Evolutionary conservation across 1,284 basidiomycete genomes (phyloP).

Genomic region (Melampsora americana): DNA sequence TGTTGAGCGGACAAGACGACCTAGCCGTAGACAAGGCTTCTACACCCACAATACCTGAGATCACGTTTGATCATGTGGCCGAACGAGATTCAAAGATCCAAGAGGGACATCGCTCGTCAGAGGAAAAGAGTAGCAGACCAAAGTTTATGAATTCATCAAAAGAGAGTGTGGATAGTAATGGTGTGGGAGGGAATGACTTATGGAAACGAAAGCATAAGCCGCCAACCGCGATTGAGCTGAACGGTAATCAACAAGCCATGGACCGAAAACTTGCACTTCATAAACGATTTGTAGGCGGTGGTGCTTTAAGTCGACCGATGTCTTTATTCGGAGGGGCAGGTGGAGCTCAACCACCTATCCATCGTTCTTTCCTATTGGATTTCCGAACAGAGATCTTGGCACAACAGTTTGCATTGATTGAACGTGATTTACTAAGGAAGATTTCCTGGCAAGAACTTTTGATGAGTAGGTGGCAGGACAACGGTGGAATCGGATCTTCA

Average conservation of each 20-base stretch:
- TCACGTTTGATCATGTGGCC: constrained; percentile 16
- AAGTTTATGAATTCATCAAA: constrained; percentile 10
- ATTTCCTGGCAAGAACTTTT: constrained; percentile 80
- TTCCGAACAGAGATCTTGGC: constrained; percentile 63
- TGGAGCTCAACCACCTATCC: constrained; percentile 46
- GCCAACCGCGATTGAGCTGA: constrained; percentile 12
- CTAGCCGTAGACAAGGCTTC: neutral
- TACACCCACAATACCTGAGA: neutral
- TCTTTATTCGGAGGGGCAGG: neutral
- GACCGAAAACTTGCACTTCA: constrained; percentile 29
- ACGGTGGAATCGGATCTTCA: constrained; percentile 52
- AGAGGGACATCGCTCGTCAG: neutral
- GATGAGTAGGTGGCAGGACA: constrained; percentile 56
- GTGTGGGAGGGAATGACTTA: neutral
- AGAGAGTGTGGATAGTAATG: neutral
- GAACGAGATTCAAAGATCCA: constrained; percentile 8
- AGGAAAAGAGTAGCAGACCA: neutral
- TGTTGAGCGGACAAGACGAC: constrained; percentile 3
- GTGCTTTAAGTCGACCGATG: neutral
- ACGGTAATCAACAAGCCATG: constrained; percentile 29
- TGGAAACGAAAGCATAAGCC: constrained; percentile 7
- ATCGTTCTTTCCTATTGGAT: constrained; percentile 50
- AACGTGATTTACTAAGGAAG: constrained; percentile 75
- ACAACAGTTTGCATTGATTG: constrained; percentile 79
- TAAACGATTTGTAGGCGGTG: constrained; percentile 20